These are phyloP conservation scores for Ceratopteris richardii DNA, from an alignment of 75 land plant genomes.

Conservation along the genomic window DNA sequence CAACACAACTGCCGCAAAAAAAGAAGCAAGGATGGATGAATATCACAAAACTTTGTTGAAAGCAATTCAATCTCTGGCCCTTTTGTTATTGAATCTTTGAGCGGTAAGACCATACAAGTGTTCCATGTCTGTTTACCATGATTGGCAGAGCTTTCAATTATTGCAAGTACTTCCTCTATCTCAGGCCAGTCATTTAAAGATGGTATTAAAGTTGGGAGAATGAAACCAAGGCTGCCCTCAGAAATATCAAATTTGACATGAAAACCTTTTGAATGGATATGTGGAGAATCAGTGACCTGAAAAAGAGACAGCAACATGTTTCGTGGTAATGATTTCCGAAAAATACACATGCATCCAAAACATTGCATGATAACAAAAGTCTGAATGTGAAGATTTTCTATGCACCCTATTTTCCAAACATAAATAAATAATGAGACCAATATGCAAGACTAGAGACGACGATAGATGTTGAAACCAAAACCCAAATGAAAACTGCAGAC, in stretches of 20 bases:
- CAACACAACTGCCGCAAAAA: conserved; percentile 74
- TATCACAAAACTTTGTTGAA: conserved; percentile 60
- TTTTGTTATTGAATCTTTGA: conserved; percentile 33
- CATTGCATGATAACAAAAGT: no score
- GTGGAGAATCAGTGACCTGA: conserved; percentile 88
- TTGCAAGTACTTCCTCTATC: conserved; percentile 16
- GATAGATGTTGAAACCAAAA: no score
- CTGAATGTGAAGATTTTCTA: no score
- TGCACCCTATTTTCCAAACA: no score
- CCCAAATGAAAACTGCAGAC: no score
- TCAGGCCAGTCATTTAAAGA: conserved; percentile 33
- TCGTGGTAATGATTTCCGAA: no score
- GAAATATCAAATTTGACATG: conserved; percentile 92
- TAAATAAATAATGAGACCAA: no score
- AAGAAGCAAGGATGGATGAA: conserved; percentile 82
- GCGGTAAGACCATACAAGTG: conserved; percentile 87
- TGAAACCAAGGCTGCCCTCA: conserved; percentile 85
- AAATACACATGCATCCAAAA: no score
- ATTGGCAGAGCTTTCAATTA: conserved; percentile 10
- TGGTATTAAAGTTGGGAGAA: conserved; percentile 60
- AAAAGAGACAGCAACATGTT: conserved; percentile 1
- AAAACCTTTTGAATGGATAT: conserved; percentile 97
- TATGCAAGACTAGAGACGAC: no score
- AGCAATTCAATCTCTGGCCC: conserved; percentile 39
- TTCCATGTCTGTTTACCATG: conserved; percentile 40